Evolutionary conservation across 768 basidiomycete genomes (phyloP), one percentile per base, ranked within the genome.

Genomic region (Kockovaella imperatae): DNA sequence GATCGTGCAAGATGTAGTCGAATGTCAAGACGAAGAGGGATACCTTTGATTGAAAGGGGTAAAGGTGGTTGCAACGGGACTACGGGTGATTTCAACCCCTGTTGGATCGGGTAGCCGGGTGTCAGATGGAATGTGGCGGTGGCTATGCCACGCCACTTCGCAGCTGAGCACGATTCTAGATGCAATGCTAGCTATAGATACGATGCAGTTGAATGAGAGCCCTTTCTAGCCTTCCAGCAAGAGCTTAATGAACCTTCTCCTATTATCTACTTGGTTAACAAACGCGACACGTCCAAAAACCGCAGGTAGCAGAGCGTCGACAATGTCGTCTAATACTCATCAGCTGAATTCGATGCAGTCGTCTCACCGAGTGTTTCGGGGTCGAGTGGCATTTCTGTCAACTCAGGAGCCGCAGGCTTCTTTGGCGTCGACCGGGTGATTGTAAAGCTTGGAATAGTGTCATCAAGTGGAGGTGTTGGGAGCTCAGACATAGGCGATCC

Each of bases 201-300:
- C n/a, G n/a, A n/a, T n/a, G n/a, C n/a, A n/a, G n/a, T n/a, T n/a
- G n/a, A n/a, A n/a, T n/a, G n/a, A n/a, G n/a, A n/a, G n/a, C n/a
- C n/a, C n/a, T n/a, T n/a, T n/a, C n/a, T n/a, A 64, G 1, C 59
- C 62, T 18, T 61, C 57, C 23, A 64, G 53, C 17, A 64, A 39
- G 15, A 61, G 35, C 35, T 49, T 41, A 30, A 61, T 44, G 30
- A 64, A 61, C 18, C 51, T 47, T 31, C 30, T 49, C 35, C 54
- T 50, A 17, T 48, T 49, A 1, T 57, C 54, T 28, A 39, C n/a
- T 38, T 21, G 20, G 5, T 25, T 23, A 15, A 38, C 36, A 26
- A 17, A 10, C 11, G 18, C 25, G 5, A 8, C 20, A 15, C 7
- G 20, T 14, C 53, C 50, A 35, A 57, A 57, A 3, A 57, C 35